Base-by-base conservation (phyloP, 192 early-diverging fungal species). In the Spinellus fusiger region DNA sequence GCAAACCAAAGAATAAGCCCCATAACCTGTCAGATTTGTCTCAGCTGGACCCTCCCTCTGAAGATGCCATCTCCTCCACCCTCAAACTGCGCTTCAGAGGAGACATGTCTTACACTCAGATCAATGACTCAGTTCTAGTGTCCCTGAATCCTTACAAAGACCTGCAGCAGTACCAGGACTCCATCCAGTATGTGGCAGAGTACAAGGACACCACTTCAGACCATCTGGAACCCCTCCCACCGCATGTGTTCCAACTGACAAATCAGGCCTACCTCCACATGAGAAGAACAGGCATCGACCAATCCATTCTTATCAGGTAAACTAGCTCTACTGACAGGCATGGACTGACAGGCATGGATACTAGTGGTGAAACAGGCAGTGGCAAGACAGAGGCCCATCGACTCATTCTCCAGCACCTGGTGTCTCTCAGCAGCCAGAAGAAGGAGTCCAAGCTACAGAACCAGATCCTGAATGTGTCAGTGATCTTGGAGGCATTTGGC, bases 401-500 rank as follows among this genome's bases (percentile, higher is more conserved):
- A 29, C 71, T 83, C 53, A 71, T 84, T 5, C 60, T 90, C 25
- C 86, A 83, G 48, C 86, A 86, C 65, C 64, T 92, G 37, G 77
- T 84, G 8, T 79, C 82, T 28, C 77, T 92, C 10, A 86, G 86
- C 38, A 78, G 84, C 10, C 83, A 86, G 47, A 84, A 90, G 59
- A 86, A 87, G 52, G 86, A 86, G 52, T 77, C 85, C 38, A 77
- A 83, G 59, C 50, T 89, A 20, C 86, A 88, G 61, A 75, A 71
- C 60, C 88, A 89, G 64, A 76, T 93, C 18, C 58, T 84, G 7
- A 75, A 83, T 54, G 83, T 90, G 1, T 80, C 89, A 46, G 75
- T 82, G 49, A 79, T 94, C 66, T 68, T 96, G 16, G 88, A 91
- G 59, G 88, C 90, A 2, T 96, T 96, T 80, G 93, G 92, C 40